Base-by-base conservation (phyloP, 768 basidiomycete genomes). In the Tephrocybe sp. region DNA sequence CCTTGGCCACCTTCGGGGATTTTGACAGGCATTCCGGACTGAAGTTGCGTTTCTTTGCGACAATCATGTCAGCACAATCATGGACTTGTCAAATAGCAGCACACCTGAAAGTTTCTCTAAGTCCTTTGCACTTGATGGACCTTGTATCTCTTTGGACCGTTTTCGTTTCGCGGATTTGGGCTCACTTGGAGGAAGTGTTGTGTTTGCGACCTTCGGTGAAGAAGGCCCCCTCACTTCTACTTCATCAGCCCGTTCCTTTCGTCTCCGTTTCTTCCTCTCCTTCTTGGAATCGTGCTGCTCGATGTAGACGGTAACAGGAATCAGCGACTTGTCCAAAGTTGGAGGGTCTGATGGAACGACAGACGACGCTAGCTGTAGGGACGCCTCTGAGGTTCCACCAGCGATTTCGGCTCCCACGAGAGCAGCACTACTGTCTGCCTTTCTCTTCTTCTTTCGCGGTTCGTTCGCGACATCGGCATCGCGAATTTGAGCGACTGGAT, bases 391-490 rank as follows among this genome's bases (percentile, higher is more conserved):
- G 19, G 24, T 39, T 34, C 22, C 24, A 24, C 25, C 45, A 5
- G 28, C 3, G 22, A 9, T n/a, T 49, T 13, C 34, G 41, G 40
- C 31, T 4, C 39, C 31, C 15, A 36, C 9, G 19, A 38, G 30
- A 34, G 32, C 5, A 16, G 32, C 36, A 9, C 11, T 35, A 11
- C 34, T 35, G n/a, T 28, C 35, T 7, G 43, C 8, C 27, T 52
- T 59, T 37, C 27, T 45, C 44, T 51, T 55, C 47, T 58, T 53
- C 40, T 50, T 58, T 35, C 22, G 48, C 25, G 45, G 53, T 22
- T 53, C 50, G 21, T 19, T 34, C 19, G 36, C 12, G 9, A 31
- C 31, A 9, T 44, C 46, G 1, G n/a, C 9, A 19, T 26, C 37
- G 30, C 21, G 11, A 4, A 42, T 9, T 35, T 42, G 25, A 19